Evolutionary conservation across 1,284 basidiomycete species (phyloP), one percentile per base, ranked within the genome.

Genomic region (Cystobasidiaceae sp.): DNA sequence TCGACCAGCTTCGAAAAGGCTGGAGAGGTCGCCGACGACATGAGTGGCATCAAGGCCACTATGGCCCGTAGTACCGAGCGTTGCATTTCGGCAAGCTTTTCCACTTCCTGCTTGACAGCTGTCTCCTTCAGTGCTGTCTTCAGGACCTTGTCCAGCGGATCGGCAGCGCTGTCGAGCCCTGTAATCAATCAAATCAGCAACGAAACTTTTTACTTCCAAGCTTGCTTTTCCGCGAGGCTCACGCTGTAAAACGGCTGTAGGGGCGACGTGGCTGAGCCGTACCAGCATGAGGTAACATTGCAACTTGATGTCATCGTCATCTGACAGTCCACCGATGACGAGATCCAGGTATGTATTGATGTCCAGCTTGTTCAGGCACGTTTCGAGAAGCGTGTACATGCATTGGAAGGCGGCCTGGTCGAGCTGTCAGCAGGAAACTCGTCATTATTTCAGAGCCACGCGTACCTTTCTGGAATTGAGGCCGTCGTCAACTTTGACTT

Each of bases 241-340:
- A 76, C 74, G 71, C 17, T 71, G 70, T 7, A 71, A 51, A 25
- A 96, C 85, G 23, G 87, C 85, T 0, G 86, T 84, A 1, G 90
- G 89, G 0, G 90, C 88, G 21, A 93, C 83, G 74, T 89, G 86
- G 3, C 90, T 85, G 3, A 99, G 83, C 25, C 93, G 86, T 80
- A 93, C 90, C 34, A 97, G 82, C 80, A 97, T 89, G 84, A 98
- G 89, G 78, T 96, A 91, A 66, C 87, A 93, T 64, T 98, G 84
- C 43, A 96, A 90, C 79, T 97, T 97, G 81, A 99, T 89, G 75
- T 97, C 93, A 75, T 98, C 93, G 70, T 90, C 88, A 77, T 99
- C 94, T 0, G 82, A 79, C 9, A 98, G 83, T 1, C 92, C 93
- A 0, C 84, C 84, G 51, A 96, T 81, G 49, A 97, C 88, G 37